A percentile compares a stretch with the other conserved stretches of the same genome.
phyloP scores from a whole-genome alignment of 2,329 filamentous ascomycete genomes.

The Claviceps pusilla region DNA sequence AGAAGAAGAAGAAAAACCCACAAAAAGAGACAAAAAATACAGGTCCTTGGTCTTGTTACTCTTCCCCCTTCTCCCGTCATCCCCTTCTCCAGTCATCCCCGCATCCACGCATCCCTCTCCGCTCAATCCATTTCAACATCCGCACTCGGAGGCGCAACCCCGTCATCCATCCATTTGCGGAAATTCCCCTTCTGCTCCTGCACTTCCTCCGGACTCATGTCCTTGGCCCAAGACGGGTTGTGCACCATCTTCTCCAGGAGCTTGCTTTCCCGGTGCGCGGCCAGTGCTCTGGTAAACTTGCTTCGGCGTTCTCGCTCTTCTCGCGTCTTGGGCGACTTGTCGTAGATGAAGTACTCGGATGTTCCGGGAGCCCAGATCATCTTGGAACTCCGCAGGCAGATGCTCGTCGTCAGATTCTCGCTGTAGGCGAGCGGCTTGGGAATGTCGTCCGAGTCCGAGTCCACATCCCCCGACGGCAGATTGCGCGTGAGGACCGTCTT shows the following conservation, averaged over 20 bases:
- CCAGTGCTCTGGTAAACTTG: constrained; percentile 36
- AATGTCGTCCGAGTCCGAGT: constrained; percentile 47
- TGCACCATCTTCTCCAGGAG: constrained; percentile 68
- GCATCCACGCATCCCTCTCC: too few species aligned
- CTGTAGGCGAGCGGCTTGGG: constrained; percentile 46
- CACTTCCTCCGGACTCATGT: constrained; percentile 63
- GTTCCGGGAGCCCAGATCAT: constrained; percentile 61
- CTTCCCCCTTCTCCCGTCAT: neutral
- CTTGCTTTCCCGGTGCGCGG: constrained; percentile 52
- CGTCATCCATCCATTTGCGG: constrained; percentile 37
- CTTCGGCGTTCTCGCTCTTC: constrained; percentile 42
- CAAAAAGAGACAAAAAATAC: neutral
- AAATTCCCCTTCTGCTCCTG: constrained; percentile 56
- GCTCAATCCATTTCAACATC: constrained; percentile 3
- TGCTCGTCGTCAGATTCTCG: constrained; percentile 56
- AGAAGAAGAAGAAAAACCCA: neutral
- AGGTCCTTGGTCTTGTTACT: neutral
- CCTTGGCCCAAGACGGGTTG: constrained; percentile 67
- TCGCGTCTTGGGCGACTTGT: constrained; percentile 50
- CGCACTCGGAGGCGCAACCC: constrained; percentile 18
- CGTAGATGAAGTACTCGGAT: constrained; percentile 57
- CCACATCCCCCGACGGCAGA: constrained; percentile 45
- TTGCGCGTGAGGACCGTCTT: constrained; percentile 59
- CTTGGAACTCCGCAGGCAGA: constrained; percentile 65
- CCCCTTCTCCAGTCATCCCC: too few species aligned